Conservation (phyloP, 2,329 filamentous ascomycete genomes). For the Thielaviopsis populi region DNA sequence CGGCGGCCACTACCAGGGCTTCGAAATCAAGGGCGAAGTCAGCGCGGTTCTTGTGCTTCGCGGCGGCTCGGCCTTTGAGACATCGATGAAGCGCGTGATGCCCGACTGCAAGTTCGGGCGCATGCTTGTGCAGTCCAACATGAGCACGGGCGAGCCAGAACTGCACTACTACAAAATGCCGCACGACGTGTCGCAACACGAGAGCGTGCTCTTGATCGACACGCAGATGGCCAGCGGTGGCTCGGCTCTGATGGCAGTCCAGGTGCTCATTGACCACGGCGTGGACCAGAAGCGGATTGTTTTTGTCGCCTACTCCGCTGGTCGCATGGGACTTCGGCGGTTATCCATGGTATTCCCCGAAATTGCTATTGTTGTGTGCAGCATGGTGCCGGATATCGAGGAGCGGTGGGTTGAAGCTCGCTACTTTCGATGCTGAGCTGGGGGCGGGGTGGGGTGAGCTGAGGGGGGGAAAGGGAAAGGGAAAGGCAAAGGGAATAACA, state of each 20-base stretch:
- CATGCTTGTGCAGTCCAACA: constrained; percentile 78
- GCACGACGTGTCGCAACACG: constrained; percentile 54
- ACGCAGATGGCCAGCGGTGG: constrained; percentile 91
- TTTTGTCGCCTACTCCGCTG: constrained; percentile 83
- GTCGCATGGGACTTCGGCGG: constrained; percentile 67
- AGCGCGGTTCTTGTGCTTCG: constrained; percentile 80
- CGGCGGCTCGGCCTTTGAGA: constrained; percentile 77
- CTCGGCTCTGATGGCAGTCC: constrained; percentile 77
- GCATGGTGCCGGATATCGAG: constrained; percentile 67
- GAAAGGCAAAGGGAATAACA: too few relatives aligned
- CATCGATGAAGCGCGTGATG: constrained; percentile 74
- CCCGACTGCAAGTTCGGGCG: constrained; percentile 85
- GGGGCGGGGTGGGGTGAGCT: too few relatives aligned
- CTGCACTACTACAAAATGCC: constrained; percentile 78
- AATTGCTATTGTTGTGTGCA: constrained; percentile 72
- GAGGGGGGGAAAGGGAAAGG: too few relatives aligned
- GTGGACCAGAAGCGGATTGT: constrained; percentile 74
- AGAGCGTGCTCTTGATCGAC: constrained; percentile 74
- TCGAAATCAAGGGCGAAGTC: constrained; percentile 55
- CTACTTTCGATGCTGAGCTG: constrained; percentile 69
- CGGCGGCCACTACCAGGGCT: constrained; percentile 53
- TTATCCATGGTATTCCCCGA: constrained; percentile 79
- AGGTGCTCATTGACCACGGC: constrained; percentile 88
- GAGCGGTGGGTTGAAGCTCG: constrained; percentile 78
- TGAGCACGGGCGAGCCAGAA: constrained; percentile 75